Percentiles rank a stretch among this genome's conserved stretches.
Conservation (phyloP, 192 early-diverging fungal genomes). For the Umbelopsis vinacea region DNA sequence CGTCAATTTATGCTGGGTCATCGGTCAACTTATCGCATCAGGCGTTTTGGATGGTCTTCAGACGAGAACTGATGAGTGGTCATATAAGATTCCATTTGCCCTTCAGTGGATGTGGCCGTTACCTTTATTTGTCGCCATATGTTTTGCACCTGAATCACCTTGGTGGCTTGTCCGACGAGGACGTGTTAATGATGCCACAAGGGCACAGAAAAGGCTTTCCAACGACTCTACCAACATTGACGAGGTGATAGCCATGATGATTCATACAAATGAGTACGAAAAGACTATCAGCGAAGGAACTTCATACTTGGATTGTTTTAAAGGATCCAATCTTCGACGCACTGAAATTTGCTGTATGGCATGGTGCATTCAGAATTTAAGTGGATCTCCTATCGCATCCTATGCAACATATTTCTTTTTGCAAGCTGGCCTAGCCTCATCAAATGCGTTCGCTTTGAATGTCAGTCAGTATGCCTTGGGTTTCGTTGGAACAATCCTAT, state of each 20-base stretch:
- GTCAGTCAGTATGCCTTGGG: neutral
- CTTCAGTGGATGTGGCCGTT: constrained; percentile 6
- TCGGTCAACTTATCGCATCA: neutral
- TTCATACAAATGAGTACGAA: neutral
- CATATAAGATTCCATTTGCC: constrained; percentile 6
- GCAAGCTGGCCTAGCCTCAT: neutral
- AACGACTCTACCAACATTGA: neutral
- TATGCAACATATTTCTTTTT: constrained; percentile 7
- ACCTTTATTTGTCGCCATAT: neutral
- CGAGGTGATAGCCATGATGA: constrained; percentile 11
- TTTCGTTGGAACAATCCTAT: neutral
- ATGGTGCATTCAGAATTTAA: neutral
- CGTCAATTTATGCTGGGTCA: constrained; percentile 6
- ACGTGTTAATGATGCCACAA: neutral
- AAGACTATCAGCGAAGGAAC: neutral
- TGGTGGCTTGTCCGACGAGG: neutral
- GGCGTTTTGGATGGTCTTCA: neutral
- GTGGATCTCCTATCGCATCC: neutral
- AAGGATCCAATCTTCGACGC: neutral
- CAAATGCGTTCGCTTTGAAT: neutral
- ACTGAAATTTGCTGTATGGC: constrained; percentile 1
- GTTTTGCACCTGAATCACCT: neutral
- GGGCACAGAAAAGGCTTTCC: neutral
- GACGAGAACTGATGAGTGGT: neutral
- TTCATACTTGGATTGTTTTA: constrained; percentile 1